A percentile compares a stretch with the other conserved stretches of the same genome.
phyloP scores from a whole-genome alignment of 1,139 yeast genomes.

The Candida mesenterica region DNA sequence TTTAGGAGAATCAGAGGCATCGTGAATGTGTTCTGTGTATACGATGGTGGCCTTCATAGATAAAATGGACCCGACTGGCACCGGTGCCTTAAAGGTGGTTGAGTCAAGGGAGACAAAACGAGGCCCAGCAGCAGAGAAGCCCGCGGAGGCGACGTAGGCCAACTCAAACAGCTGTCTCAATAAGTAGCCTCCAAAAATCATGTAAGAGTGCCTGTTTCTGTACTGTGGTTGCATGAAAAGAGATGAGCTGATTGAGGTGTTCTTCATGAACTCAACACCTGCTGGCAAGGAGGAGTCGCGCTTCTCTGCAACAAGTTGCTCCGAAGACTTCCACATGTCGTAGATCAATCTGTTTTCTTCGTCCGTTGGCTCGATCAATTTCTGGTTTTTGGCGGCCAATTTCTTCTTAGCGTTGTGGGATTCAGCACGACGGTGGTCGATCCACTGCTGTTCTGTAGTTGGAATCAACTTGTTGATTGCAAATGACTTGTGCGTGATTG shows the following conservation, averaged over 20 bases:
- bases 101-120: conserved; percentile 87
- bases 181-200: conserved; percentile 92
- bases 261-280: conserved; percentile 62
- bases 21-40: conserved; percentile 72
- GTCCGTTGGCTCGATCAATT: conserved; percentile 68
- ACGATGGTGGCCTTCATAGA: conserved; percentile 79
- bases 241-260: conserved; percentile 70
- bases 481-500: conserved; percentile 81
- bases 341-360: conserved; percentile 74
- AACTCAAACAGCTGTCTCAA: conserved; percentile 89
- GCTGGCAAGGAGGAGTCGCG: conserved; percentile 20
- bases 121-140: conserved; percentile 79
- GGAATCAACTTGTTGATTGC: conserved; percentile 82
- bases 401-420: conserved; percentile 84
- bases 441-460: conserved; percentile 68
- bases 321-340: conserved; percentile 68
- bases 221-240: conserved; percentile 95
- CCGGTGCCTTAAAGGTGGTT: conserved; percentile 89
- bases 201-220: conserved; percentile 88
- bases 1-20: conserved; percentile 11
- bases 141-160: conserved; percentile 90
- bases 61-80: conserved; percentile 89
- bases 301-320: conserved; percentile 31
- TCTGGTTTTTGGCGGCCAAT: conserved; percentile 63
- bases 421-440: conserved; percentile 85